A percentile compares a stretch with the other conserved stretches of the same genome.
Evolutionary conservation across 139 green algal species (phyloP).

Genomic region (Mychonastes homosphaera): DNA sequence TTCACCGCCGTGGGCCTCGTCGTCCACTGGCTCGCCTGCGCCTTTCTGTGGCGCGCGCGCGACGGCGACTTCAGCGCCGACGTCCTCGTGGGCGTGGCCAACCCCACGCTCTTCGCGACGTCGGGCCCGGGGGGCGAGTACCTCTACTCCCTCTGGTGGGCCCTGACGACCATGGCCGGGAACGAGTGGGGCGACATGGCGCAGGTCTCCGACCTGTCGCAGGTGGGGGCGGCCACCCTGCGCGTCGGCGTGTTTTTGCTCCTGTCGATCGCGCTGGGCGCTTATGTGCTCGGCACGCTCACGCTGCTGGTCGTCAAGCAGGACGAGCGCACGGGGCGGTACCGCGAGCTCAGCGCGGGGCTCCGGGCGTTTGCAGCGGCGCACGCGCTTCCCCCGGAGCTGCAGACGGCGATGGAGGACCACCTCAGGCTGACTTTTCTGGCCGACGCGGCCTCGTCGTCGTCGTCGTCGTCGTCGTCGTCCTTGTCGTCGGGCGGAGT

Average conservation of each 20-base stretch:
- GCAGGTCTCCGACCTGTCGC: slow-evolving; percentile 10
- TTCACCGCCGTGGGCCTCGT: slow-evolving; percentile 20
- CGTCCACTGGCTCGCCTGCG: slow-evolving; percentile 35
- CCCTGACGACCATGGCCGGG: slow-evolving; percentile 31
- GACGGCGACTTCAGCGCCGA: slow-evolving; percentile 13
- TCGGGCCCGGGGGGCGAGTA: not conserved
- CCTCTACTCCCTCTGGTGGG: slow-evolving; percentile 33
- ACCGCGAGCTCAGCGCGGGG: slow-evolving; percentile 29
- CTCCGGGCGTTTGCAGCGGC: slow-evolving; percentile 16
- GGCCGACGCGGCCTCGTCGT: no score
- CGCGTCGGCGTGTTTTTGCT: slow-evolving; percentile 27
- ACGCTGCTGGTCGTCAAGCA: slow-evolving; percentile 42
- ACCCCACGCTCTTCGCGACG: not conserved
- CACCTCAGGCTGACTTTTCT: slow-evolving; percentile 62
- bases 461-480: no score
- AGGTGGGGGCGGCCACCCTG: slow-evolving; percentile 17
- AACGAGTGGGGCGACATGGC: slow-evolving; percentile 16
- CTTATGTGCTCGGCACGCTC: slow-evolving; percentile 43
- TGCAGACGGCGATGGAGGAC: slow-evolving; percentile 42
- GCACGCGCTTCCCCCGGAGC: slow-evolving; percentile 26
- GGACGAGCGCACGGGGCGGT: slow-evolving; percentile 43
- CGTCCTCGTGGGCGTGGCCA: slow-evolving; percentile 8
- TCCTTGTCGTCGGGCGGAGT: no score
- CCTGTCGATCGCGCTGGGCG: slow-evolving; percentile 28
- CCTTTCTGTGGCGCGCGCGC: slow-evolving; percentile 29